Evolutionary conservation across 2,329 filamentous ascomycete species (phyloP).

Genomic region (Beauveria pseudobassiana): DNA sequence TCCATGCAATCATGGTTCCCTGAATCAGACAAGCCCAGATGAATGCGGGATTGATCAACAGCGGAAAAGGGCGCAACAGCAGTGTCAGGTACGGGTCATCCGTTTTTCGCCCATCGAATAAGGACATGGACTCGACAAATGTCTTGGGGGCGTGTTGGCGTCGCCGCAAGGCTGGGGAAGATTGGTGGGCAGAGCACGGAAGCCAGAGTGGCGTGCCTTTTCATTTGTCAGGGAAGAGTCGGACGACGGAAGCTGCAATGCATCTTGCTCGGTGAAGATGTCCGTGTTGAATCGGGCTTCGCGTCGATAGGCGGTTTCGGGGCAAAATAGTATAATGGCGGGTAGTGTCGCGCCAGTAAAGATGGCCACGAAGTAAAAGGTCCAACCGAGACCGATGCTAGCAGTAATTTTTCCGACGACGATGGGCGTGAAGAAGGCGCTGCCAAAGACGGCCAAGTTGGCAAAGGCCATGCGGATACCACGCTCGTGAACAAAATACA

Average conservation of each 20-base stretch:
- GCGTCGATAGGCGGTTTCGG: constrained; percentile 74
- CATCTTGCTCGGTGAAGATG: constrained; percentile 35
- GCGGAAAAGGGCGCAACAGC: constrained; percentile 66
- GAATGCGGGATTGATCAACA: constrained; percentile 79
- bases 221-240: constrained; percentile 6
- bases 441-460: constrained; percentile 50
- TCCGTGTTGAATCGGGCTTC: constrained; percentile 64
- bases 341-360: constrained; percentile 67
- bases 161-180: constrained; percentile 28
- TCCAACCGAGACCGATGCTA: constrained; percentile 74
- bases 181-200: constrained; percentile 24
- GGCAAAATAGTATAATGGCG: constrained; percentile 68
- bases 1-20: constrained; percentile 90
- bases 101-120: constrained; percentile 78
- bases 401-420: constrained; percentile 79
- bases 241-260: constrained; percentile 7
- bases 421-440: constrained; percentile 68
- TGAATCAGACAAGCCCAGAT: constrained; percentile 75
- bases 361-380: constrained; percentile 82
- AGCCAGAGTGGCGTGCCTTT: constrained; percentile 15
- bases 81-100: constrained; percentile 63
- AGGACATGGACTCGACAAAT: constrained; percentile 52
- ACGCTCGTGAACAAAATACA: constrained; percentile 82
- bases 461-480: constrained; percentile 81
- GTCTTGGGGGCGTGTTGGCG: constrained; percentile 41